Evolutionary conservation across 2,329 filamentous ascomycete genomes (phyloP).

Genomic region (Trichoderma oligosporum): DNA sequence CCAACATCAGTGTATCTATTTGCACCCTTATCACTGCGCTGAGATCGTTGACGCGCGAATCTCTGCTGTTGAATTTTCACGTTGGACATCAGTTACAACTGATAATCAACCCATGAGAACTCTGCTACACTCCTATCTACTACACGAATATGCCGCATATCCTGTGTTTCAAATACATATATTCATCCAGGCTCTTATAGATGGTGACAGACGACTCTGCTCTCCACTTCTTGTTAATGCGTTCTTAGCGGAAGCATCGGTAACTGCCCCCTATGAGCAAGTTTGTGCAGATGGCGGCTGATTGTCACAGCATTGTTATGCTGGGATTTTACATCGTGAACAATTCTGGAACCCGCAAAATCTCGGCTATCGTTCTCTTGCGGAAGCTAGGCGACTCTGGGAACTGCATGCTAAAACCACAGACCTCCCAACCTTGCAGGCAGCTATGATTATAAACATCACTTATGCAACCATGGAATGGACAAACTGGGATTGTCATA

Average conservation of each 20-base stretch:
- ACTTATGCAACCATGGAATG: constrained; percentile 29
- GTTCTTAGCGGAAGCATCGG: constrained; percentile 32
- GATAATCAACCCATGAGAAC: constrained; percentile 32
- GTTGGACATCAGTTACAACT: constrained; percentile 33
- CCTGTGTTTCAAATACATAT: constrained; percentile 34
- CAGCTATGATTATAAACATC: constrained; percentile 30
- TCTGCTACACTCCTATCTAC: constrained; percentile 26
- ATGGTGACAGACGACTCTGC: constrained; percentile 29
- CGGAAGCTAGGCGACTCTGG: constrained; percentile 36
- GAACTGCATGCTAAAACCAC: constrained; percentile 28
- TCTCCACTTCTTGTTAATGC: constrained; percentile 36
- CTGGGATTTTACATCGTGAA: background rate
- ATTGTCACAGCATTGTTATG: background rate
- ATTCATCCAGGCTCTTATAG: constrained; percentile 35
- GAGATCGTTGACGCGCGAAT: constrained; percentile 31
- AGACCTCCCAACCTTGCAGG: constrained; percentile 34
- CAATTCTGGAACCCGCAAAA: constrained; percentile 36
- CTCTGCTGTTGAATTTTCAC: constrained; percentile 27
- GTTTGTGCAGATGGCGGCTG: background rate
- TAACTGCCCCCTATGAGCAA: constrained; percentile 22
- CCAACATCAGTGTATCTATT: constrained; percentile 18
- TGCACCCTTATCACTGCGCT: constrained; percentile 33
- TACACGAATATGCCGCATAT: constrained; percentile 32
- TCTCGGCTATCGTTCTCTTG: constrained; percentile 34
- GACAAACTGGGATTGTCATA: constrained; percentile 35